Conservation (phyloP, 2,329 filamentous ascomycete genomes). For the Penicillium sp. region DNA sequence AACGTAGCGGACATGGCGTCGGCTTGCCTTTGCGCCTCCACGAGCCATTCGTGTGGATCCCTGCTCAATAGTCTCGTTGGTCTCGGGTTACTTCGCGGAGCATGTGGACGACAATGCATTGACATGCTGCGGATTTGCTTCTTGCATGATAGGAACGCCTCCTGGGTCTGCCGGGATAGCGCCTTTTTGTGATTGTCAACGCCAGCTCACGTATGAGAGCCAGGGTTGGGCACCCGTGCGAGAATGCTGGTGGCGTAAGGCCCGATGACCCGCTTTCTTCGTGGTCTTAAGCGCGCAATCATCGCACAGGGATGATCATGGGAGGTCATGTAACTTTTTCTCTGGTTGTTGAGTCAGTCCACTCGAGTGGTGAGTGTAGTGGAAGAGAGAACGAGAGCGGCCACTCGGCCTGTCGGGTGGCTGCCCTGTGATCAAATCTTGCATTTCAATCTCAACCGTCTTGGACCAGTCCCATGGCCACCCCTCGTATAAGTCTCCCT, state of each 20-base stretch:
- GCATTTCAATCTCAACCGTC: background rate
- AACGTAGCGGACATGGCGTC: background rate
- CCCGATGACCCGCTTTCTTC: slow-evolving; percentile 4
- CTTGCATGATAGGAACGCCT: background rate
- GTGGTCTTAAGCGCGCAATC: slow-evolving; percentile 10
- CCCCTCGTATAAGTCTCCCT: background rate
- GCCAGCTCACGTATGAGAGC: background rate
- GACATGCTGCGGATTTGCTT: background rate
- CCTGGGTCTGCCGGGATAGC: background rate
- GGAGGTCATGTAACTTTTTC: slow-evolving; percentile 8
- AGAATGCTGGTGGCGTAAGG: background rate
- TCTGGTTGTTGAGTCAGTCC: background rate
- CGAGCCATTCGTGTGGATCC: background rate
- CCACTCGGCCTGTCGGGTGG: background rate
- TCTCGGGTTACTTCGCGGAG: background rate
- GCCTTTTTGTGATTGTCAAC: background rate
- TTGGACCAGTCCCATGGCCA: slow-evolving; percentile 4
- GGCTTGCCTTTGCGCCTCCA: background rate
- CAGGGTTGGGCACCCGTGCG: background rate
- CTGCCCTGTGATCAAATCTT: background rate
- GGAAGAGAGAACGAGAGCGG: background rate
- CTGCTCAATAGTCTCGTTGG: background rate
- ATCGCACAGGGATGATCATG: background rate
- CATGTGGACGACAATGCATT: background rate
- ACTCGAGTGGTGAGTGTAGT: background rate